Conservation (phyloP, 192 early-diverging fungal genomes). For the Pilaira anomala region DNA sequence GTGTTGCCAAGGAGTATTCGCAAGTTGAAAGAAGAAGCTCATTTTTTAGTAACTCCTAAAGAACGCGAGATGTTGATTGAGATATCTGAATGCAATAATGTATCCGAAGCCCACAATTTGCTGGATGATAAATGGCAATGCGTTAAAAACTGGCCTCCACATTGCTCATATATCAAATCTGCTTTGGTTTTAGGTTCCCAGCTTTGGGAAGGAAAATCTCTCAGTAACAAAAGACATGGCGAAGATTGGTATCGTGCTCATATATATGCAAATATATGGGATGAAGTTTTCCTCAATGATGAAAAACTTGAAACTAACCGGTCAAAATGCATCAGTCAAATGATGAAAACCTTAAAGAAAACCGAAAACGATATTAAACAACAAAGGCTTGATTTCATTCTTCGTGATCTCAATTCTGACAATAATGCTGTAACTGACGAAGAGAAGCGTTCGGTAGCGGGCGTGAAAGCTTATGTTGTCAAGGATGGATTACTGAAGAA, state of each 20-base stretch:
- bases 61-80: slow-evolving; percentile 4
- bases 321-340: not conserved
- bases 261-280: slow-evolving; percentile 5
- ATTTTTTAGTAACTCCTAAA: not conserved
- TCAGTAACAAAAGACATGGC: not conserved
- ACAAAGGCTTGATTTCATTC: not conserved
- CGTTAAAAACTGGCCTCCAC: not conserved
- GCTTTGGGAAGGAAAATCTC: not conserved
- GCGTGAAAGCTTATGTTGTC: not conserved
- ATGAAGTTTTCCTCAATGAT: not conserved
- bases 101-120: not conserved
- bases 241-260: not conserved
- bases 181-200: not conserved
- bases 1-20: too few species aligned
- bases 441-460: not conserved
- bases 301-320: not conserved
- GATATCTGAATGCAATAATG: not conserved
- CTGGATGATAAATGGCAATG: not conserved
- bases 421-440: not conserved
- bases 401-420: not conserved
- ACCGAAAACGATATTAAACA: not conserved
- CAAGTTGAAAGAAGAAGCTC: not conserved
- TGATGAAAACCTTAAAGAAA: not conserved
- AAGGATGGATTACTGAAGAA: not conserved
- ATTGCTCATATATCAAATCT: slow-evolving; percentile 5